Evolutionary conservation across 2,329 filamentous ascomycete species (phyloP).

Genomic region (Hymenoscyphus repandus): DNA sequence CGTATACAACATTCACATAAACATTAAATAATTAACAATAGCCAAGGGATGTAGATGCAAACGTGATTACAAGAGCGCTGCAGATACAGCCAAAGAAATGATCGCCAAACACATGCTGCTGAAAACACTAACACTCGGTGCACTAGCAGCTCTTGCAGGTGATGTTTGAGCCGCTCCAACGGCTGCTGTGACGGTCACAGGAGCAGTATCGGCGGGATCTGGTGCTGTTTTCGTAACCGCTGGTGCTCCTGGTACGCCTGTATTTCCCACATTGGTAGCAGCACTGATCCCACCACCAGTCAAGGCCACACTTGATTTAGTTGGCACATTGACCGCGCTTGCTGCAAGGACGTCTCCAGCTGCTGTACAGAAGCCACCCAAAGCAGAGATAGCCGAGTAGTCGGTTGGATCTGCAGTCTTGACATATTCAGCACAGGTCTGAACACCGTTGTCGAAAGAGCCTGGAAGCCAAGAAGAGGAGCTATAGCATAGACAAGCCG

Average conservation of each 20-base stretch:
- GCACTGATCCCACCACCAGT: neutral
- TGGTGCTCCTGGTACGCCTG: neutral
- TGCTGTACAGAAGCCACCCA: slow-evolving; percentile 14
- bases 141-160: neutral
- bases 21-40: too few species aligned
- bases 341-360: slow-evolving; percentile 27
- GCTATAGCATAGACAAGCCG: slow-evolving; percentile 12
- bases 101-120: too few species aligned
- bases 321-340: neutral
- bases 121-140: neutral
- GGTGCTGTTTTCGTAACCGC: neutral
- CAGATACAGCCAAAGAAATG: too few species aligned
- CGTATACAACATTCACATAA: too few species aligned
- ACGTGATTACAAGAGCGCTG: too few species aligned
- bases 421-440: slow-evolving; percentile 8
- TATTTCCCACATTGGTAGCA: neutral
- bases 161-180: neutral
- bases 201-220: neutral
- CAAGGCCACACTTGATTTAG: neutral
- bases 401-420: slow-evolving; percentile 7
- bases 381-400: slow-evolving; percentile 1
- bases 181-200: slow-evolving; percentile 1
- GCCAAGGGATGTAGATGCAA: too few species aligned
- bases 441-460: slow-evolving; percentile 8
- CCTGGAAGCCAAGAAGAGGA: slow-evolving; percentile 3